Percentiles rank a stretch among this genome's conserved stretches.
Evolutionary conservation across 2,329 filamentous ascomycete species (phyloP).

Genomic region (Aspergillus texensis): DNA sequence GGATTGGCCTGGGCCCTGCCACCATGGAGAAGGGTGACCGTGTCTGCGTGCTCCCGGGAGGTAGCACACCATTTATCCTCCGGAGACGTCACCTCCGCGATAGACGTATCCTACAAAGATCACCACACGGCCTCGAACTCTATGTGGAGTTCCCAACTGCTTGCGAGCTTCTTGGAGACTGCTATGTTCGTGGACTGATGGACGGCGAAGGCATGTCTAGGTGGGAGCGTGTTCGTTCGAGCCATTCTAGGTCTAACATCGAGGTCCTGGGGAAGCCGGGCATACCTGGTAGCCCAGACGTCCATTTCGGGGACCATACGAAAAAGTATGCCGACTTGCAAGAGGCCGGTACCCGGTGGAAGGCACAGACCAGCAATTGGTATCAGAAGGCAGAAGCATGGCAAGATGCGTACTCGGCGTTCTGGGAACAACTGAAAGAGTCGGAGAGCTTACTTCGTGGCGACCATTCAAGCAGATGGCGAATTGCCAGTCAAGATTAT

Average conservation of each 20-base stretch:
- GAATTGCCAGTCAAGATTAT: background rate
- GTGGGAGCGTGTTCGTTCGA: background rate
- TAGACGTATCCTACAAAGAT: no score
- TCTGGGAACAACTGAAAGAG: background rate
- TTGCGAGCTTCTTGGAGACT: background rate
- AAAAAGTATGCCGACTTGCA: background rate
- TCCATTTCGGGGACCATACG: rapidly evolving
- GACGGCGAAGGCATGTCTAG: background rate
- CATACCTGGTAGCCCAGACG: no score
- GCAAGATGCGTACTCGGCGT: background rate
- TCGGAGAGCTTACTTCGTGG: rapidly evolving
- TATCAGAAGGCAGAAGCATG: background rate
- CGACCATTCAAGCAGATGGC: background rate
- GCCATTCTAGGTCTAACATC: background rate
- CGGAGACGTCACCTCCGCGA: background rate
- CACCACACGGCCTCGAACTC: no score
- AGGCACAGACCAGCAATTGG: rapidly evolving
- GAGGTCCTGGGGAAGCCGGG: no score
- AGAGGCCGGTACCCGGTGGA: background rate
- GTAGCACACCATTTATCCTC: background rate
- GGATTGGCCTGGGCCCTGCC: background rate
- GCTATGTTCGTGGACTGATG: background rate
- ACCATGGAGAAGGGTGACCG: background rate
- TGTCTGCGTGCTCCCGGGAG: background rate
- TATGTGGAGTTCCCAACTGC: no score